Evolutionary conservation across 257 asterid species (phyloP).

Genomic region (Knoxia roxburghii): DNA sequence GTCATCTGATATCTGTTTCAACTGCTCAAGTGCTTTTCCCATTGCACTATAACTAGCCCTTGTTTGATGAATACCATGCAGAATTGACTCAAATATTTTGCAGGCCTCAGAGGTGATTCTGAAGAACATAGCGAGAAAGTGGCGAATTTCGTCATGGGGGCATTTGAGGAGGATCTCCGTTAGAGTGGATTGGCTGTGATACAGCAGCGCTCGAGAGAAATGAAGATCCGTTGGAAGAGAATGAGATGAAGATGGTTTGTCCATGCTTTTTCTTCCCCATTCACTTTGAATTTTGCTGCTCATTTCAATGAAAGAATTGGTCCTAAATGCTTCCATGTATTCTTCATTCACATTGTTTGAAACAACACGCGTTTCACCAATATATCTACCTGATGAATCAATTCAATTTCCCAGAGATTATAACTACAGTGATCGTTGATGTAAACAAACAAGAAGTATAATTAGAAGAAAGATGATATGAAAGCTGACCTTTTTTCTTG

Average conservation of each 20-base stretch:
- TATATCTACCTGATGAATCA: constrained; percentile 32
- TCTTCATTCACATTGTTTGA: constrained; percentile 47
- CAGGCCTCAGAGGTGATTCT: constrained; percentile 48
- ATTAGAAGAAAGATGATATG: neutral
- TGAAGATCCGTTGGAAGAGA: constrained; percentile 16
- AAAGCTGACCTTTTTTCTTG: constrained; percentile 36
- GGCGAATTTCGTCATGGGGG: constrained; percentile 24
- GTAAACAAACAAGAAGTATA: no score
- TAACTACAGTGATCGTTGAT: no score
- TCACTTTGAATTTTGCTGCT: constrained; percentile 39
- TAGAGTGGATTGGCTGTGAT: constrained; percentile 38
- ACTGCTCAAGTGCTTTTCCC: constrained; percentile 18
- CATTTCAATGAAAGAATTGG: constrained; percentile 64
- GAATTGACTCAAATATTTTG: constrained; percentile 46
- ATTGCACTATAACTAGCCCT: constrained; percentile 29
- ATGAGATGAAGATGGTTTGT: constrained; percentile 24
- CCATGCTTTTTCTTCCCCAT: constrained; percentile 23
- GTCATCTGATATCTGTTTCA: constrained; percentile 19
- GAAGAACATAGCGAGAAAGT: constrained; percentile 40
- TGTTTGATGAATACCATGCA: constrained; percentile 33
- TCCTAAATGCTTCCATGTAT: constrained; percentile 56
- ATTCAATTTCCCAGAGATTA: neutral
- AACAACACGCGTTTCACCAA: constrained; percentile 18
- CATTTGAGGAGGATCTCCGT: constrained; percentile 16
- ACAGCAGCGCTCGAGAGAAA: constrained; percentile 25